These are phyloP conservation scores for Penicillium paneum DNA, from an alignment of 2,329 filamentous ascomycete genomes.

Conservation along the genomic window DNA sequence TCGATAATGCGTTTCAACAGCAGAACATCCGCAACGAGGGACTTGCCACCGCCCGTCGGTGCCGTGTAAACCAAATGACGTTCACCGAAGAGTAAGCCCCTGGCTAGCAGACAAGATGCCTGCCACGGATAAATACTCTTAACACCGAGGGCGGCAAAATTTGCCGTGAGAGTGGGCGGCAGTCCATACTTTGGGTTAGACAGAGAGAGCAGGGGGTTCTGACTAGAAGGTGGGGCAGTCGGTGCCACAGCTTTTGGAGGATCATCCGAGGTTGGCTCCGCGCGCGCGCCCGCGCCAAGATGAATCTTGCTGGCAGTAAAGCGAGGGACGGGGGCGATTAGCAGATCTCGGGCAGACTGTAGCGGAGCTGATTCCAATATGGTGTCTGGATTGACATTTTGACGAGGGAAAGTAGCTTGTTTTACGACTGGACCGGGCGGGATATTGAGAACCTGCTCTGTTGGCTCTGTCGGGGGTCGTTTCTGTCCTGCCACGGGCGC, in stretches of 20 bases:
- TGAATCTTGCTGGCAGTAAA: constrained; percentile 44
- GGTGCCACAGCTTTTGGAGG: constrained; percentile 49
- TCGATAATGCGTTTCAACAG: constrained; percentile 70
- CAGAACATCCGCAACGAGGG: constrained; percentile 67
- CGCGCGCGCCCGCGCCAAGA: constrained; percentile 26
- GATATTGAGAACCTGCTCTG: constrained; percentile 12
- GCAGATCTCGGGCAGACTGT: constrained; percentile 30
- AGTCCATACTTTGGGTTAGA: constrained; percentile 63
- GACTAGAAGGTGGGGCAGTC: constrained; percentile 36
- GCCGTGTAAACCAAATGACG: constrained; percentile 76
- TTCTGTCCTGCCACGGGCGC: constrained; percentile 51
- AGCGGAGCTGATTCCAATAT: constrained; percentile 17
- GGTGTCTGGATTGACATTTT: constrained; percentile 9
- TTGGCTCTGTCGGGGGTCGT: constrained; percentile 28
- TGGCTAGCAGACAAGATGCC: constrained; percentile 67
- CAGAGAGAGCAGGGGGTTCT: constrained; percentile 55
- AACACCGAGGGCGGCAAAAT: constrained; percentile 66
- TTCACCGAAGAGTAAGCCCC: constrained; percentile 62
- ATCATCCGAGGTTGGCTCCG: constrained; percentile 7
- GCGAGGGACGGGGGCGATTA: constrained; percentile 24
- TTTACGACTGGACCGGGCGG: not conserved
- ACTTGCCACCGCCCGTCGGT: constrained; percentile 75
- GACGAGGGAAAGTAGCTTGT: constrained; percentile 8
- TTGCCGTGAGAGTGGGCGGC: constrained; percentile 58
- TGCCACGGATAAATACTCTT: constrained; percentile 76